Evolutionary conservation across 352 stramenopile species (phyloP).

Genomic region (Albugo laibachii): DNA sequence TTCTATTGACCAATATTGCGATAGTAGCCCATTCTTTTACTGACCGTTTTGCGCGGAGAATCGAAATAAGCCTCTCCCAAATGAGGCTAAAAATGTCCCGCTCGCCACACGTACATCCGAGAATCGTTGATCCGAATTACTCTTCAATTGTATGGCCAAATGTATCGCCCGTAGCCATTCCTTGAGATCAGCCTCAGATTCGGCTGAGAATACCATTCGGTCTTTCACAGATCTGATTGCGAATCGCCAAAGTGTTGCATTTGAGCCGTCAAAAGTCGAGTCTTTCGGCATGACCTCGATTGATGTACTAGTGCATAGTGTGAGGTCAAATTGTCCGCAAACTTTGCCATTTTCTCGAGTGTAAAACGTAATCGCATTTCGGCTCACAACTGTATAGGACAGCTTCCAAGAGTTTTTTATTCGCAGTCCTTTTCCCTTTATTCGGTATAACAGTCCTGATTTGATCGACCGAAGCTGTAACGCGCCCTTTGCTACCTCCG

Average conservation of each 20-base stretch:
- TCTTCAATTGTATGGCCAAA: slow-evolving; percentile 37
- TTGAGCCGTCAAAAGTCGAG: slow-evolving; percentile 49
- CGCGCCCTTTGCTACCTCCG: background rate
- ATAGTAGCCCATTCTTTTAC: too few species aligned
- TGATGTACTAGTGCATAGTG: slow-evolving; percentile 27
- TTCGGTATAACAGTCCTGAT: slow-evolving; percentile 24
- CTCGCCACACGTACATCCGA: slow-evolving; percentile 34
- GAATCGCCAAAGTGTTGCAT: slow-evolving; percentile 69
- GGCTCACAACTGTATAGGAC: too few species aligned
- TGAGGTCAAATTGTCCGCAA: slow-evolving; percentile 49
- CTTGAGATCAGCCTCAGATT: slow-evolving; percentile 70
- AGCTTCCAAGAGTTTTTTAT: slow-evolving; percentile 30
- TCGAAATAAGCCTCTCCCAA: slow-evolving; percentile 18
- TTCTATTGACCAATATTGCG: too few species aligned
- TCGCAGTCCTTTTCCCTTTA: too few species aligned
- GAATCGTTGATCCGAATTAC: slow-evolving; percentile 25
- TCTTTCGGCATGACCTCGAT: slow-evolving; percentile 72
- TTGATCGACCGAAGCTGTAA: slow-evolving; percentile 26
- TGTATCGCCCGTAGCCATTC: slow-evolving; percentile 65
- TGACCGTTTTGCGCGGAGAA: slow-evolving; percentile 11
- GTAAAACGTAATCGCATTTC: slow-evolving; percentile 19
- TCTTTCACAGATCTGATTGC: slow-evolving; percentile 29
- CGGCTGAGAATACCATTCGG: slow-evolving; percentile 49
- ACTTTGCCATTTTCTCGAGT: slow-evolving; percentile 43
- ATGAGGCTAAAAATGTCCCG: too few species aligned